Percentiles rank a stretch among this genome's conserved stretches.
Evolutionary conservation across 2,329 filamentous ascomycete genomes (phyloP).

Genomic region (Diaporthe longicolla): DNA sequence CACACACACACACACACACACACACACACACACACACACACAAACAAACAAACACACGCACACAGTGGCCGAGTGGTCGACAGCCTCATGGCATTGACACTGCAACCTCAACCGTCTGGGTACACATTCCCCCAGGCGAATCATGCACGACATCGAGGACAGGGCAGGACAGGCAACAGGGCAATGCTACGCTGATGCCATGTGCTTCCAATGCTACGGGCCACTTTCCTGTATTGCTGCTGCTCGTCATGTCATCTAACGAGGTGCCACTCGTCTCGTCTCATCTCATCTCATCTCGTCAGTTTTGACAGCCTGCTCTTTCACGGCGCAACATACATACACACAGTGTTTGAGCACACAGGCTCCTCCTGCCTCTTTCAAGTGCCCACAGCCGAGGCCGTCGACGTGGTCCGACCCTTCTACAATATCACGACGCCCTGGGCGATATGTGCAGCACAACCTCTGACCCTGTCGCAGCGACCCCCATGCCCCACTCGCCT

Average conservation of each 20-base stretch:
- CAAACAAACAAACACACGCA: no score
- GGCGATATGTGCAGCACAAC: background rate
- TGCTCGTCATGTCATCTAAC: constrained; percentile 32
- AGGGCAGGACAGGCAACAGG: constrained; percentile 13
- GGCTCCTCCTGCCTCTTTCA: background rate
- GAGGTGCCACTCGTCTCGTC: constrained; percentile 26
- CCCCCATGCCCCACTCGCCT: background rate
- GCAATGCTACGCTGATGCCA: constrained; percentile 34
- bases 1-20: no score
- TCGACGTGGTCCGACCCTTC: background rate
- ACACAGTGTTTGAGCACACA: background rate
- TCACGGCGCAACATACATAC: background rate
- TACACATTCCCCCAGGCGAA: constrained; percentile 19
- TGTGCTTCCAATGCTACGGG: constrained; percentile 31
- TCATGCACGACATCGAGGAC: constrained; percentile 31
- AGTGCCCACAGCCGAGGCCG: background rate
- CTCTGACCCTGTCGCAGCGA: background rate
- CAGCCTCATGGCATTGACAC: constrained; percentile 26
- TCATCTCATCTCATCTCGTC: constrained; percentile 30
- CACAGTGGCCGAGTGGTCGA: background rate
- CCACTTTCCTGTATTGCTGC: constrained; percentile 13
- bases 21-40: no score
- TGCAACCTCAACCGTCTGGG: constrained; percentile 25
- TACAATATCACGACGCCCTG: background rate
- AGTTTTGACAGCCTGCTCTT: constrained; percentile 24